phyloP scores from a whole-genome alignment of 306 rosid species.

The Castanea crenata region DNA sequence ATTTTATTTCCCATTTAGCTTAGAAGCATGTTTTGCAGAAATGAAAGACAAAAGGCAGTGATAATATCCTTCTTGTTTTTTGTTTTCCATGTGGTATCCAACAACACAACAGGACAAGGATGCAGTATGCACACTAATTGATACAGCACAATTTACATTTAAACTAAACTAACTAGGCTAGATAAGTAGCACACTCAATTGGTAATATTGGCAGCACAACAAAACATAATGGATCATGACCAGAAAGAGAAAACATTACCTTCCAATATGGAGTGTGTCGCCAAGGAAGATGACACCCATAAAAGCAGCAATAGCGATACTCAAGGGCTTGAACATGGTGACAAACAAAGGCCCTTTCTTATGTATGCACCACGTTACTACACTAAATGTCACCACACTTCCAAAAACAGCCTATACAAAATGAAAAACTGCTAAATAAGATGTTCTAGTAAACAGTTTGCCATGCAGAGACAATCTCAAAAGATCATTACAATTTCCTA shows the following conservation, averaged over 20 bases:
- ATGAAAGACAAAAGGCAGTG: neutral
- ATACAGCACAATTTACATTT: neutral
- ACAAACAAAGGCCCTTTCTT: slow-evolving; percentile 70
- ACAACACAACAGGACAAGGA: neutral
- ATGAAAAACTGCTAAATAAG: neutral
- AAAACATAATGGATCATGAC: neutral
- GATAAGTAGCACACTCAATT: neutral
- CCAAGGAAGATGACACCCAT: slow-evolving; percentile 56
- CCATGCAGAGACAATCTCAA: neutral
- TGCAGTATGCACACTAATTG: neutral
- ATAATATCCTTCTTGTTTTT: neutral
- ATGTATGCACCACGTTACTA: slow-evolving; percentile 52
- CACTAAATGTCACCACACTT: slow-evolving; percentile 47
- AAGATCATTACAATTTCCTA: neutral
- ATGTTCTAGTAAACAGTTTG: neutral
- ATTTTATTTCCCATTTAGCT: neutral
- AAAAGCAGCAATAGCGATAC: slow-evolving; percentile 65
- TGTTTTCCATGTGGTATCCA: neutral
- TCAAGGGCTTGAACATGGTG: slow-evolving; percentile 58
- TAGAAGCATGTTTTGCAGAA: neutral
- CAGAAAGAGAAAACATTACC: slow-evolving; percentile 26
- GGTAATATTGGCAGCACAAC: neutral
- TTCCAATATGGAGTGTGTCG: slow-evolving; percentile 56
- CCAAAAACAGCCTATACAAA: slow-evolving; percentile 47
- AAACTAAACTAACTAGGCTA: neutral